Evolutionary conservation across 805 yeast genomes (phyloP).

Genomic region (Komagataella kurtzmanii): DNA sequence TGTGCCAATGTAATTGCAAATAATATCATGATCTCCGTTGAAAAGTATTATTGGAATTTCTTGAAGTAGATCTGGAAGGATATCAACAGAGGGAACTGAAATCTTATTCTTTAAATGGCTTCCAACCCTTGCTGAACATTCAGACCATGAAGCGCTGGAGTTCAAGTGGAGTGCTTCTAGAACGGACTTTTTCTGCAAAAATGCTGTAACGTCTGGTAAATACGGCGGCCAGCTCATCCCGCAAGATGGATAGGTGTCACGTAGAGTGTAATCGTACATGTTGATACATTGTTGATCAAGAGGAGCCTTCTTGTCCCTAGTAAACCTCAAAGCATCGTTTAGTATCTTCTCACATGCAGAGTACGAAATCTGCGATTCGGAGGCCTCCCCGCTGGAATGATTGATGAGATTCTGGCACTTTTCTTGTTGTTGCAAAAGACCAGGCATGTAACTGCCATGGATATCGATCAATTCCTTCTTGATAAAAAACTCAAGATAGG

Average conservation of each 20-base stretch:
- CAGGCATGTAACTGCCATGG: slow-evolving; percentile 23
- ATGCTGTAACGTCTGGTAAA: slow-evolving; percentile 32
- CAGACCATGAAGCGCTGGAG: slow-evolving; percentile 43
- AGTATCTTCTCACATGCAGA: slow-evolving; percentile 27
- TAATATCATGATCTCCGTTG: slow-evolving; percentile 80
- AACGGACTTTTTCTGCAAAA: slow-evolving; percentile 32
- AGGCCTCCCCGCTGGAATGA: slow-evolving; percentile 9
- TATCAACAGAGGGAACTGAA: slow-evolving; percentile 45
- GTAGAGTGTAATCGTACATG: slow-evolving; percentile 66
- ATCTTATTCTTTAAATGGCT: slow-evolving; percentile 32
- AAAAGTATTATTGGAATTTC: slow-evolving; percentile 56
- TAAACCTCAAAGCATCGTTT: slow-evolving; percentile 19
- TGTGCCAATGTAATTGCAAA: slow-evolving; percentile 76
- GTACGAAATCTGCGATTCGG: slow-evolving; percentile 10
- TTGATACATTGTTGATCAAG: slow-evolving; percentile 51
- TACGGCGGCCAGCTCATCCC: slow-evolving; percentile 89
- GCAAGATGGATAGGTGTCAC: slow-evolving; percentile 72
- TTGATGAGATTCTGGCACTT: slow-evolving; percentile 43
- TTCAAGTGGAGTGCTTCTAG: slow-evolving; percentile 36
- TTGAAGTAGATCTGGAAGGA: slow-evolving; percentile 54
- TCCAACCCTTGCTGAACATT: slow-evolving; percentile 58
- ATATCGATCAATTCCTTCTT: slow-evolving; percentile 27
- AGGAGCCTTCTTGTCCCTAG: slow-evolving; percentile 13
- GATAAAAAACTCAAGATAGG: slow-evolving; percentile 61
- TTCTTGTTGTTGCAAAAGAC: slow-evolving; percentile 36